Base-by-base conservation (phyloP, 2,329 filamentous ascomycete genomes). In the Ophiocordyceps robertsii region DNA sequence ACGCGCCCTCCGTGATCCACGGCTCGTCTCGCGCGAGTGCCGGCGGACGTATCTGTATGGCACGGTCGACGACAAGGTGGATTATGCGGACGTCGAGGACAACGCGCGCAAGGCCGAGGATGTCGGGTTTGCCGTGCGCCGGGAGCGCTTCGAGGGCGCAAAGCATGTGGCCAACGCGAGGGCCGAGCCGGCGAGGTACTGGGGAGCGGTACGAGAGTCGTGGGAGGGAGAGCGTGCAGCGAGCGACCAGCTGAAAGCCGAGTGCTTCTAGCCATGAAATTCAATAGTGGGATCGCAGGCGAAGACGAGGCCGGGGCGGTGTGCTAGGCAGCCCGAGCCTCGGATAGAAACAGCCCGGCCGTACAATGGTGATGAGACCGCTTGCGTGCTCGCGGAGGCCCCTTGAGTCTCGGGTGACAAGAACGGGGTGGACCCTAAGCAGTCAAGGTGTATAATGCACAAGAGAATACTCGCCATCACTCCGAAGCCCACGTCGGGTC, bases 41-140 rank as follows among this genome's bases (percentile, higher is more conserved):
- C 57, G 64, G 17, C 60, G 73, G 31, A 57, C 64, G n/a, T 78
- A 77, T 46, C 47, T 77, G 16, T 77, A 75, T 45, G 66, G 69
- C 11, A 58, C 62, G 31, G 62, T 55, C 2, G 74, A 78, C 50
- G 45, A 50, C 31, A 59, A 75, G 46, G 66, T 77, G 6, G 55
- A 60, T 3, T 67, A 58, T 53, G 49, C 46, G 8, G 64, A 73
- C 44, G 61, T 77, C 5, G 69, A 75, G 53, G 44, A 49, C 36
- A 70, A 77, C 47, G 70, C 67, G 0, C 51, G 46, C 3, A 57
- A 65, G 37, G 70, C 72, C 0, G 49, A 41, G 29, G 45, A 48
- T 7, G 57, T 50, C 9, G 70, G 68, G 2, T 66, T 68, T 33
- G 42, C 43, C 4, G 65, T 73, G 2, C 55, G 61, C 38, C 52